Evolutionary conservation across 192 early-diverging fungal genomes (phyloP).

Genomic region (Umbelopsis sp.): DNA sequence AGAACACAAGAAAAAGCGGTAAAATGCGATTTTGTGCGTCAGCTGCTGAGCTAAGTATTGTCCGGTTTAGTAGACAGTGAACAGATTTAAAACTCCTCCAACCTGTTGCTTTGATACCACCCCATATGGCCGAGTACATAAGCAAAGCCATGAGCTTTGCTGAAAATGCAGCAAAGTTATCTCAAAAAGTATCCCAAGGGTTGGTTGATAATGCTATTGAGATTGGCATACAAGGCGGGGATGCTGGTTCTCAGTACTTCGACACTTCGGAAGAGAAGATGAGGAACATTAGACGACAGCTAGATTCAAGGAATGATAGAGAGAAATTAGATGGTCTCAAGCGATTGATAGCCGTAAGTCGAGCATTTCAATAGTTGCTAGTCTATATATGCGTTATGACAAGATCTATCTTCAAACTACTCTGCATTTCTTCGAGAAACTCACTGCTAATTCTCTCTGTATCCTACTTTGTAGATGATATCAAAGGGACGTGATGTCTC

Average conservation of each 20-base stretch:
- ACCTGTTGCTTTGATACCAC: neutral
- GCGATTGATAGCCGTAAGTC: conserved; percentile 80
- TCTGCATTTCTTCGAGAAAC: too few species aligned
- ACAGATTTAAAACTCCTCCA: too few species aligned
- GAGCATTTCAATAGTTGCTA: neutral
- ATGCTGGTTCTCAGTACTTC: conserved; percentile 78
- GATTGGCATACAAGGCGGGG: conserved; percentile 65
- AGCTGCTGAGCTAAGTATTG: too few species aligned
- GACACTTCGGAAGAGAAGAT: conserved; percentile 90
- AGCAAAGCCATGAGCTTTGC: conserved; percentile 70
- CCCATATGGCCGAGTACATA: conserved; percentile 61
- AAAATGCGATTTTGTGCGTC: too few species aligned
- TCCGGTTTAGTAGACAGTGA: too few species aligned
- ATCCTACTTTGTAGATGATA: conserved; percentile 63
- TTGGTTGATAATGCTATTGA: conserved; percentile 89
- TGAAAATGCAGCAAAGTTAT: conserved; percentile 79
- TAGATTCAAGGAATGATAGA: conserved; percentile 84
- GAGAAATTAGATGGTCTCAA: conserved; percentile 94
- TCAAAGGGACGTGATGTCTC: conserved; percentile 90
- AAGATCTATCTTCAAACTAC: too few species aligned
- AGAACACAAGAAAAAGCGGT: too few species aligned
- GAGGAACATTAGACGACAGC: conserved; percentile 69
- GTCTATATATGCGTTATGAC: too few species aligned
- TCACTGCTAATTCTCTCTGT: neutral
- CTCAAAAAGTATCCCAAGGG: conserved; percentile 79